These are phyloP conservation scores for Lachnellula occidentalis DNA, from an alignment of 2,329 filamentous ascomycete genomes.

Conservation along the genomic window DNA sequence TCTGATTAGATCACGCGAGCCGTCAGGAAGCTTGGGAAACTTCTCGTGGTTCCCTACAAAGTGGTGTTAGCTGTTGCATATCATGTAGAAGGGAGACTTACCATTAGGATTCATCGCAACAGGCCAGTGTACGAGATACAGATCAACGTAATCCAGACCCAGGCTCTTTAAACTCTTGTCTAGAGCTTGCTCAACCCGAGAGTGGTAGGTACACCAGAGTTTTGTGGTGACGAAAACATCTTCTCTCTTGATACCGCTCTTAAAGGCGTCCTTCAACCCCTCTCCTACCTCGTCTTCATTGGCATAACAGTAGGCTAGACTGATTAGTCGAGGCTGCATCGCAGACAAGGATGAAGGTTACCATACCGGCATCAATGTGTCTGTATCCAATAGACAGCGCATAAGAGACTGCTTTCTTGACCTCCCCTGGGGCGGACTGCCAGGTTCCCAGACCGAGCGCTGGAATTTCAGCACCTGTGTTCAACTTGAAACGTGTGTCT, in stretches of 20 bases:
- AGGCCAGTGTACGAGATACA: constrained; percentile 82
- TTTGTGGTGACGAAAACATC: constrained; percentile 64
- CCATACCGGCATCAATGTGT: constrained; percentile 40
- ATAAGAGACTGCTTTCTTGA: constrained; percentile 34
- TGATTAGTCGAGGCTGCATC: constrained; percentile 32
- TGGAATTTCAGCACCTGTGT: constrained; percentile 34
- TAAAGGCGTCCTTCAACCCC: constrained; percentile 65
- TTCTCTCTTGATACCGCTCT: constrained; percentile 57
- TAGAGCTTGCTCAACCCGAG: constrained; percentile 61
- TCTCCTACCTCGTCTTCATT: constrained; percentile 81
- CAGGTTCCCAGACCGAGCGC: constrained; percentile 43
- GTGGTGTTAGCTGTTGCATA: constrained; percentile 1
- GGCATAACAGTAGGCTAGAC: constrained; percentile 65
- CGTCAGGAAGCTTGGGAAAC: constrained; percentile 71
- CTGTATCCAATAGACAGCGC: constrained; percentile 45
- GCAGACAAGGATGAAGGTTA: not conserved
- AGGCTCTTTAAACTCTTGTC: constrained; percentile 68
- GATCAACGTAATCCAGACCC: constrained; percentile 74
- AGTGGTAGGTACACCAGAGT: constrained; percentile 70
- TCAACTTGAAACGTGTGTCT: constrained; percentile 30
- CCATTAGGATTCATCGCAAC: constrained; percentile 74
- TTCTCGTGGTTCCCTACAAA: constrained; percentile 58
- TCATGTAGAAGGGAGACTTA: constrained; percentile 21
- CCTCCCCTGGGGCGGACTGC: constrained; percentile 40
- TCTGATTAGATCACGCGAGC: constrained; percentile 49